A percentile compares a stretch with the other conserved stretches of the same genome.
Conservation (phyloP, 225 moss, liverwort and hornwort species). For the Physcomitrellopsis africana region DNA sequence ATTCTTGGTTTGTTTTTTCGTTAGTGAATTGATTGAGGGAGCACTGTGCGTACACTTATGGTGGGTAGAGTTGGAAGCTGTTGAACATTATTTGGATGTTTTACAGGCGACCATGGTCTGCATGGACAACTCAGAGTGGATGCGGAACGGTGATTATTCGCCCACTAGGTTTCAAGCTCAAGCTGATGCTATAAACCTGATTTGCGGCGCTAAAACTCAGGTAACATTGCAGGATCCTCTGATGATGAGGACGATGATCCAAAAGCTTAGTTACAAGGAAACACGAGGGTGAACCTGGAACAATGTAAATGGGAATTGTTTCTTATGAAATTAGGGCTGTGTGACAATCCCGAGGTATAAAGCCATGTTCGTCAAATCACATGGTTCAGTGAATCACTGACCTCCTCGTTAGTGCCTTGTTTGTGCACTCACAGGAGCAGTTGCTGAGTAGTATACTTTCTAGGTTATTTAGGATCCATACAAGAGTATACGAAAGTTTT, state of each 20-base stretch:
- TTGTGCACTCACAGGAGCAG: too few relatives aligned
- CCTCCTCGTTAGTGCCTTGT: background rate
- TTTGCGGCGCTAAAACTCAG: slow-evolving; percentile 99
- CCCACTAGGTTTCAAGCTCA: slow-evolving; percentile 98
- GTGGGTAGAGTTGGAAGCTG: slow-evolving; percentile 4
- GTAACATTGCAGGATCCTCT: slow-evolving; percentile 36
- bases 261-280: background rate
- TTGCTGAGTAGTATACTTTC: background rate
- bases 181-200: slow-evolving; percentile 96
- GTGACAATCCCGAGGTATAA: slow-evolving; percentile 1
- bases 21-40: background rate
- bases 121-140: slow-evolving; percentile 99
- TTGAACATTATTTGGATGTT: slow-evolving; percentile 7
- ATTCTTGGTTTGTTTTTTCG: background rate
- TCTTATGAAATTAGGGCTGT: background rate
- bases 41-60: background rate
- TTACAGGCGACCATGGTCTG: slow-evolving; percentile 96
- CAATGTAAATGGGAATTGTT: background rate
- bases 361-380: background rate
- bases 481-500: background rate
- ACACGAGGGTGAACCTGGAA: background rate
- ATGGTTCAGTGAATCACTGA: background rate
- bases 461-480: background rate
- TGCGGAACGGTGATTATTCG: slow-evolving; percentile 97
- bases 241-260: background rate